Evolutionary conservation across 2,329 filamentous ascomycete species (phyloP).

Genomic region (Magnaporthiopsis incrustans): DNA sequence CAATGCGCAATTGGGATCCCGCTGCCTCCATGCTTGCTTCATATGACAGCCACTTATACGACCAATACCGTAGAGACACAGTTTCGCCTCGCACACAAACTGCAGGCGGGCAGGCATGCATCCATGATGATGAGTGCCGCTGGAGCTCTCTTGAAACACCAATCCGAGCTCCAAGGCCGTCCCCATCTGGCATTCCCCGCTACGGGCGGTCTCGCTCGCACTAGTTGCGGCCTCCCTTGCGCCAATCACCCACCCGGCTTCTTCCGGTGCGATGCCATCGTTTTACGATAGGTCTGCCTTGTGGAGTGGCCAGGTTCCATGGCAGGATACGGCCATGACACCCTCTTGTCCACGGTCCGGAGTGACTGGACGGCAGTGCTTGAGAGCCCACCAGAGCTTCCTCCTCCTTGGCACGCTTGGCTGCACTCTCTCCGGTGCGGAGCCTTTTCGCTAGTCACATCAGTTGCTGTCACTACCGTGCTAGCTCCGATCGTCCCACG

Average conservation of each 20-base stretch:
- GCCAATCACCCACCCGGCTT: background rate
- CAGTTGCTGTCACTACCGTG: background rate
- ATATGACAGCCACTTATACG: background rate
- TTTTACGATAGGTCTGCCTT: background rate
- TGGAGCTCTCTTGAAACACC: background rate
- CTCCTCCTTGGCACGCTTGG: background rate
- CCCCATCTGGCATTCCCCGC: background rate
- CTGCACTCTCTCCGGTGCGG: background rate
- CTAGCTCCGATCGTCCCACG: background rate
- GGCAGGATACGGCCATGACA: slow-evolving; percentile 17
- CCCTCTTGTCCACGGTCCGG: background rate
- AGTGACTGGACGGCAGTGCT: background rate
- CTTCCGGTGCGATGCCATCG: background rate
- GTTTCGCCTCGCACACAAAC: background rate
- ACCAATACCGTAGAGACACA: background rate
- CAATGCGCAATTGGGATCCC: background rate
- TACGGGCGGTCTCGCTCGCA: background rate
- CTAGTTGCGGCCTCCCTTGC: background rate
- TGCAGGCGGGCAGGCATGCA: background rate
- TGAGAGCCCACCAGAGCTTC: background rate
- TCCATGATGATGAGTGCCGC: background rate
- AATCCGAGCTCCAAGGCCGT: background rate
- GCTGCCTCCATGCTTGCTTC: too few species aligned
- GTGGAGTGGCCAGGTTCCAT: background rate
- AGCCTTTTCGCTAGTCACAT: background rate